phyloP scores from a whole-genome alignment of 106 monocot species.

The Acorus calamus region DNA sequence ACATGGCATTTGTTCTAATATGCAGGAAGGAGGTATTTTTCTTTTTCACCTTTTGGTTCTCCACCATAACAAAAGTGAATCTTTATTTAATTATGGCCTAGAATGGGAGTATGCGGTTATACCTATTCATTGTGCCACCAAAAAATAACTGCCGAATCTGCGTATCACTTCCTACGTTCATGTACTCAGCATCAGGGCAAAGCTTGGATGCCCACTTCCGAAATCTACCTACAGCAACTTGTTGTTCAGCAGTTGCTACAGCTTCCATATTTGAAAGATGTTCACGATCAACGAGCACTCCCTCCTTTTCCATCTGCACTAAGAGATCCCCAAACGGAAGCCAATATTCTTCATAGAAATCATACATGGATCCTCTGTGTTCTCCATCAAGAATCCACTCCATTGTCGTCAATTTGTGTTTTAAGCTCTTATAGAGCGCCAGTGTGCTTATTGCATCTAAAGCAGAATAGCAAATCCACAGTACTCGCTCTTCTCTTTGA shows the following conservation, averaged over 20 bases:
- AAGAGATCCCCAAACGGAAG: constrained; percentile 80
- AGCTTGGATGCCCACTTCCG: constrained; percentile 77
- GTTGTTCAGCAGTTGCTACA: constrained; percentile 61
- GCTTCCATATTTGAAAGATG: constrained; percentile 77
- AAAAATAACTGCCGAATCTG: constrained; percentile 95
- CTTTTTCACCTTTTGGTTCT: neutral
- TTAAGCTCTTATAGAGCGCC: constrained; percentile 62
- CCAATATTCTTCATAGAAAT: constrained; percentile 94
- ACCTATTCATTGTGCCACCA: constrained; percentile 81
- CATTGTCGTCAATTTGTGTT: constrained; percentile 44
- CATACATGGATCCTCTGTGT: constrained; percentile 61
- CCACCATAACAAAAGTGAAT: neutral
- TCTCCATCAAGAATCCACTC: constrained; percentile 42
- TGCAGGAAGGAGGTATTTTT: too few species aligned
- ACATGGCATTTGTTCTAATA: too few species aligned
- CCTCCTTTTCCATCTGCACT: constrained; percentile 83
- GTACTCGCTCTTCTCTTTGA: constrained; percentile 64
- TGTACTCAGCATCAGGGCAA: constrained; percentile 82
- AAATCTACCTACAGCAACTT: constrained; percentile 63
- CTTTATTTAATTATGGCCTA: neutral
- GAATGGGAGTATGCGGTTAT: neutral
- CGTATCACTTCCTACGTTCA: constrained; percentile 96
- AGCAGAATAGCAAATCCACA: constrained; percentile 96
- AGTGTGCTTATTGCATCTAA: constrained; percentile 79
- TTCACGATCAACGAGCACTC: constrained; percentile 80